A percentile compares a stretch with the other conserved stretches of the same genome.
phyloP scores from a whole-genome alignment of 192 early-diverging fungal species.

The Backusella luteola region DNA sequence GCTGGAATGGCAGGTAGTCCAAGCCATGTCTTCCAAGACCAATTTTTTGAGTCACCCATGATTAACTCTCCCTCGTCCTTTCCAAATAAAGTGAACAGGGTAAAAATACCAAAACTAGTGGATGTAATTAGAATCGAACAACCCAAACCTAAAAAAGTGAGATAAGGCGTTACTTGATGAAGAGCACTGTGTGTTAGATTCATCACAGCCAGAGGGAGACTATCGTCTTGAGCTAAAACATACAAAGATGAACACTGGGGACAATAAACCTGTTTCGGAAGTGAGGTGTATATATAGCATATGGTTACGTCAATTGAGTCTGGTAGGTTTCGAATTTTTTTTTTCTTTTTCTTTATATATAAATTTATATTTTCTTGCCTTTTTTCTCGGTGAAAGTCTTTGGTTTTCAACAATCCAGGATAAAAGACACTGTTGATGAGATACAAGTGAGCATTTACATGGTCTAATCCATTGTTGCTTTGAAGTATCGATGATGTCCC shows the following conservation, averaged over 20 bases:
- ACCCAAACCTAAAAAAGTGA: conserved; percentile 59
- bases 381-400: conserved; percentile 43
- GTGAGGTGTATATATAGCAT: not conserved
- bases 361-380: conserved; percentile 26
- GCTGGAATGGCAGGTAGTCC: conserved; percentile 49
- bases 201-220: conserved; percentile 48
- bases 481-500: conserved; percentile 63
- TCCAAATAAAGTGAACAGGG: conserved; percentile 67
- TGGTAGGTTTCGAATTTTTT: not conserved
- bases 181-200: conserved; percentile 50
- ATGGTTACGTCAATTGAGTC: not conserved
- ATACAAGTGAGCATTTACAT: conserved; percentile 73
- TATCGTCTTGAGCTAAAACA: conserved; percentile 54
- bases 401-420: conserved; percentile 76
- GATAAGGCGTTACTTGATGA: conserved; percentile 60
- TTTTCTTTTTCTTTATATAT: not conserved
- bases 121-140: conserved; percentile 61
- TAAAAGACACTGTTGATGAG: conserved; percentile 75
- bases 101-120: conserved; percentile 68
- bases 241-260: conserved; percentile 70
- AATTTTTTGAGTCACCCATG: conserved; percentile 50
- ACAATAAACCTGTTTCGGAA: conserved; percentile 53
- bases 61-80: conserved; percentile 57
- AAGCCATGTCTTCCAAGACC: conserved; percentile 66
- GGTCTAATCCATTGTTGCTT: conserved; percentile 66